Evolutionary conservation across 352 stramenopile species (phyloP), one percentile per base, ranked within the genome.

Genomic region (Pythium monospermum): DNA sequence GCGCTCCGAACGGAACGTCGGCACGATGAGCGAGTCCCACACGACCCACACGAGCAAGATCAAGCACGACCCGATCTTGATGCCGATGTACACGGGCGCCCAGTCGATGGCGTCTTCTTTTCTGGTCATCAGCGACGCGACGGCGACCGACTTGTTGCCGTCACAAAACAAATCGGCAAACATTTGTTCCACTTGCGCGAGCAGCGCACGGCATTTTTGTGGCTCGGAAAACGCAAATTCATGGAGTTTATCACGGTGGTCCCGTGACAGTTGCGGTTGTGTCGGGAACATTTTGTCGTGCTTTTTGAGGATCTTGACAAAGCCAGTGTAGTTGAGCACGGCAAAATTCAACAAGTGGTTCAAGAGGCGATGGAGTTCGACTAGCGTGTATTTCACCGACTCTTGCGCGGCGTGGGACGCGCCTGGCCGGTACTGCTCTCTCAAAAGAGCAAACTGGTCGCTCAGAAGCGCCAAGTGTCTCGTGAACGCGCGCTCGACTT

Each of bases 241-340:
- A 48, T 91, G 62, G 23, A 90, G 68, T 15, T 69, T 72, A 16
- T 43, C 41, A 44, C 69, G 70, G 51, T 88, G 66, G 21, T 80
- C 48, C 10, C 49, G 37, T 15, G 54, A 53, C 10, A 82, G 59
- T 26, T 68, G 56, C 28, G 68, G 60, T 48, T 70, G 60, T 19
- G 80, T 64, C 1, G 67, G 66, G 32, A 80, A 73, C 53, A 79
- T 76, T 46, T 98, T 98, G 66, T 98, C 94, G 64, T 98, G 89
- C 50, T 98, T 98, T 64, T 99, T 98, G 26, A 98, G 61, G 57
- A 99, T 97, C 68, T 99, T 99, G 19, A 99, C 80, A 63, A 98
- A 98, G 13, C 86, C 96, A 0, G 96, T 99, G 69, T 98, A 98
- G 59, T 99, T 99, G 48, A 99, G 82, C 55, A 99, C 89, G 25